Conservation (phyloP, 805 yeast species). For the Schwanniomyces occidentalis region DNA sequence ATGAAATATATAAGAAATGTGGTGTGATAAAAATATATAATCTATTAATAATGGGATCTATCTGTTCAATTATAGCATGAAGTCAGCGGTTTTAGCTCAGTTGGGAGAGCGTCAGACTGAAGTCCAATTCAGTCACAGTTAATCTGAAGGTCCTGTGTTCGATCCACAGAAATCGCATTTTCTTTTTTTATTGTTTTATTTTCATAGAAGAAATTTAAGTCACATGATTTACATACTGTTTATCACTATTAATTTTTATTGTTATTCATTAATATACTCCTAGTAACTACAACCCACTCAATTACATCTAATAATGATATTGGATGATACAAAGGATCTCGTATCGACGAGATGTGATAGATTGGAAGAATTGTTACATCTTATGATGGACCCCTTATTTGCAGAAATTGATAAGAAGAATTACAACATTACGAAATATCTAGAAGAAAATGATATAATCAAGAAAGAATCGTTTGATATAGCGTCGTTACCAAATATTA, state of each 20-base stretch:
- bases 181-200: slow-evolving; percentile 14
- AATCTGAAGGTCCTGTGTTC: slow-evolving; percentile 88
- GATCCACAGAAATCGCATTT: slow-evolving; percentile 73
- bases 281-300: too few species aligned
- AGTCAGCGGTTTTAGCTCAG: slow-evolving; percentile 34
- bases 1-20: too few species aligned
- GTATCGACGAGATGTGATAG: slow-evolving; percentile 10
- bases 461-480: slow-evolving; percentile 21
- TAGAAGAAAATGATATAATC: slow-evolving; percentile 12
- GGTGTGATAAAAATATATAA: too few species aligned
- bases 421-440: slow-evolving; percentile 5
- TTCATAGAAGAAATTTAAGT: neutral
- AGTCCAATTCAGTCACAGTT: slow-evolving; percentile 32
- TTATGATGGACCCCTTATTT: slow-evolving; percentile 19
- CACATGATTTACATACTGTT: slow-evolving; percentile 24
- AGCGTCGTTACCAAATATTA: slow-evolving; percentile 4
- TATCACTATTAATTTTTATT: slow-evolving; percentile 15
- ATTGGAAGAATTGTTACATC: slow-evolving; percentile 17
- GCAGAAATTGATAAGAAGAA: neutral
- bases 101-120: slow-evolving; percentile 42
- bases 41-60: too few species aligned
- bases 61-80: too few species aligned
- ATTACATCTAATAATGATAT: slow-evolving; percentile 1
- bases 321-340: slow-evolving; percentile 5
- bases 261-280: neutral